These are phyloP conservation scores for Xylaria sp. DNA, from an alignment of 2,329 filamentous ascomycete species.

Conservation along the genomic window DNA sequence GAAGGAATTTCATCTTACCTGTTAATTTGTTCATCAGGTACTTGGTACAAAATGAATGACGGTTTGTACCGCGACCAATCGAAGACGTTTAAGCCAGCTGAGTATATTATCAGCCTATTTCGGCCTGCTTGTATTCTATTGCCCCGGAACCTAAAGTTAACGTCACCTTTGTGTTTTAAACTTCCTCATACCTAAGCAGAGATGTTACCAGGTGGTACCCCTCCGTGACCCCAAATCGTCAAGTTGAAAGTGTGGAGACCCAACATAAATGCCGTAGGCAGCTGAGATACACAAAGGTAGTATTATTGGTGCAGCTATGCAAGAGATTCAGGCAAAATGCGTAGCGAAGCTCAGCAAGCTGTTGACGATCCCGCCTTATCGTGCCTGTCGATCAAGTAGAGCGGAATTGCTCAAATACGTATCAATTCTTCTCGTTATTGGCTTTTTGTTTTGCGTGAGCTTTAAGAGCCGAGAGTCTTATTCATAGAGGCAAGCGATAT, in stretches of 20 bases:
- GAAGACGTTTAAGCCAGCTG: neutral
- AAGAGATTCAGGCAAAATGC: constrained; percentile 35
- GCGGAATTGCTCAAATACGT: neutral
- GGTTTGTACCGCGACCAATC: neutral
- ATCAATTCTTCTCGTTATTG: neutral
- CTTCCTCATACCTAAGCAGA: neutral
- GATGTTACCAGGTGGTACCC: neutral
- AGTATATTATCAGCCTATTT: neutral
- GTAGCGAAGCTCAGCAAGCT: constrained; percentile 13
- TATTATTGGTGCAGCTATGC: constrained; percentile 16
- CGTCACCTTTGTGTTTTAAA: neutral
- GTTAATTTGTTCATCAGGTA: neutral
- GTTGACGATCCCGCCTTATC: constrained; percentile 22
- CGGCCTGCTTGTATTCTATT: neutral
- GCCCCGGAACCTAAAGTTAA: neutral
- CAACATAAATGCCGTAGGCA: constrained; percentile 1
- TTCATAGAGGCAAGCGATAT: neutral
- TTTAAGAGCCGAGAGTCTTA: neutral
- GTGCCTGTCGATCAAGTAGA: constrained; percentile 26
- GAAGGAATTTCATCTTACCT: neutral
- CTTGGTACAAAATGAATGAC: too few relatives aligned
- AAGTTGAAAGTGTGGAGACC: neutral
- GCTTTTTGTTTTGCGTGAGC: neutral
- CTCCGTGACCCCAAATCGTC: neutral
- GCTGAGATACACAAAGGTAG: constrained; percentile 12